A percentile compares a stretch with the other conserved stretches of the same genome.
Conservation (phyloP, 1,284 basidiomycete species). For the Cutaneotrichosporon mucoides region DNA sequence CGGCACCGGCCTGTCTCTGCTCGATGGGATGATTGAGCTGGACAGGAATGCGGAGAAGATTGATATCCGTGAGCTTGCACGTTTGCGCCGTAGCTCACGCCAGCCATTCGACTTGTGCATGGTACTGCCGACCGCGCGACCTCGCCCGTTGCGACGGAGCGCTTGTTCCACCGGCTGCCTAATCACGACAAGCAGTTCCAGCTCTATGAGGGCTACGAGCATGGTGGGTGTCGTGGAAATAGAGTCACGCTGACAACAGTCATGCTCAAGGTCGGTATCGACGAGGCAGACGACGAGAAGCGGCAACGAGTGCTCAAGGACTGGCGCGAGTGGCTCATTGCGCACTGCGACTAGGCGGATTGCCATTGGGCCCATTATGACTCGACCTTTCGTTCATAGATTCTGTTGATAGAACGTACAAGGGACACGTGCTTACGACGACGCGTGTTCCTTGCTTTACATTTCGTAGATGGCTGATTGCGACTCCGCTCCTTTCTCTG, state of each 20-base stretch:
- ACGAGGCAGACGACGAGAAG: constrained; percentile 47
- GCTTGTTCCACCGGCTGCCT: constrained; percentile 48
- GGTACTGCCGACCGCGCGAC: constrained; percentile 53
- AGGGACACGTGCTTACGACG: too few relatives aligned
- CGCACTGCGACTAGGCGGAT: constrained; percentile 27
- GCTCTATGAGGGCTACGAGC: constrained; percentile 54
- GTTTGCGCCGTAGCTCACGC: background rate
- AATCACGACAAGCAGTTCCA: constrained; percentile 49
- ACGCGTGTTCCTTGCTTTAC: too few relatives aligned
- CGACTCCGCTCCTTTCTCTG: too few relatives aligned
- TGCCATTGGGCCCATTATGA: too few relatives aligned
- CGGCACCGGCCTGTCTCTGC: constrained; percentile 51
- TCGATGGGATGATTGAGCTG: constrained; percentile 51
- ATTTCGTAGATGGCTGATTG: too few relatives aligned
- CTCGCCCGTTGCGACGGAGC: constrained; percentile 46
- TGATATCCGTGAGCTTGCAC: constrained; percentile 36
- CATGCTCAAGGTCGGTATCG: constrained; percentile 49
- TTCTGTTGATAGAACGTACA: too few relatives aligned
- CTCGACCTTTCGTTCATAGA: too few relatives aligned
- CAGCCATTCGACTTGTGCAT: constrained; percentile 52
- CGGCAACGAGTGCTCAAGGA: constrained; percentile 47
- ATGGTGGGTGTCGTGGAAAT: constrained; percentile 34
- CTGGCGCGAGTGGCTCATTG: constrained; percentile 46
- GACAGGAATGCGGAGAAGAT: constrained; percentile 42
- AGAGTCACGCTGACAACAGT: constrained; percentile 20